Conservation (phyloP, 2,329 filamentous ascomycete species). For the Fusarium haematococcum region DNA sequence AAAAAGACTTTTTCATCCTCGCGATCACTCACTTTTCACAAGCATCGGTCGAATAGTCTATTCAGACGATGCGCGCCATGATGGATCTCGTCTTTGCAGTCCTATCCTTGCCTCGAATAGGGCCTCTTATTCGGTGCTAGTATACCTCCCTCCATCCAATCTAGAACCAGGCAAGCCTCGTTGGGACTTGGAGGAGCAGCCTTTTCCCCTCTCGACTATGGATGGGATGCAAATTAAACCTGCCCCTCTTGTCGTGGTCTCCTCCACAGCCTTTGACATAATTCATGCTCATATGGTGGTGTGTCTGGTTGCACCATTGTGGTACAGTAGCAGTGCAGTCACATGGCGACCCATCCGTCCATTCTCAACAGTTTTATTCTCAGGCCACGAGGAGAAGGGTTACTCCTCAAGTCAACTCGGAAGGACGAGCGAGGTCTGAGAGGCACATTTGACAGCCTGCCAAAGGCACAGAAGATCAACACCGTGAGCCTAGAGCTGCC, state of each 20-base stretch:
- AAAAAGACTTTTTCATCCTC: background rate
- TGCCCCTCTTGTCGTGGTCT: slow-evolving; percentile 24
- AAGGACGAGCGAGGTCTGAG: background rate
- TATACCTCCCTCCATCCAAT: slow-evolving; percentile 29
- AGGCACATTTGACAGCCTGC: background rate
- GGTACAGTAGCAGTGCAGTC: slow-evolving; percentile 12
- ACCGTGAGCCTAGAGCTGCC: slow-evolving; percentile 7
- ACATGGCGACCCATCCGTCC: background rate
- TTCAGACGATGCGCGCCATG: slow-evolving; percentile 14
- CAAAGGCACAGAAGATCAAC: slow-evolving; percentile 8
- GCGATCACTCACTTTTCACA: slow-evolving; percentile 30
- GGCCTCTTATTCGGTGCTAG: slow-evolving; percentile 9
- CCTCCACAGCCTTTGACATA: slow-evolving; percentile 21
- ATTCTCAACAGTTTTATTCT: slow-evolving; percentile 12
- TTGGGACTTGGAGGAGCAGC: slow-evolving; percentile 8
- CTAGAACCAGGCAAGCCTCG: slow-evolving; percentile 8
- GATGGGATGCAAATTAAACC: slow-evolving; percentile 34
- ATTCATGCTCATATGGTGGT: slow-evolving; percentile 6
- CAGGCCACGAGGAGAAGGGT: slow-evolving; percentile 1
- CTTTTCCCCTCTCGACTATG: slow-evolving; percentile 27
- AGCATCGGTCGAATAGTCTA: background rate
- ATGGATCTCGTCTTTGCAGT: background rate
- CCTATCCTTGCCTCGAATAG: slow-evolving; percentile 2
- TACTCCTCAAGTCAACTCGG: background rate
- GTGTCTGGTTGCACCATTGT: slow-evolving; percentile 11